Evolutionary conservation across 805 yeast species (phyloP).

Genomic region (Cyberlindnera samutprakarnensis): DNA sequence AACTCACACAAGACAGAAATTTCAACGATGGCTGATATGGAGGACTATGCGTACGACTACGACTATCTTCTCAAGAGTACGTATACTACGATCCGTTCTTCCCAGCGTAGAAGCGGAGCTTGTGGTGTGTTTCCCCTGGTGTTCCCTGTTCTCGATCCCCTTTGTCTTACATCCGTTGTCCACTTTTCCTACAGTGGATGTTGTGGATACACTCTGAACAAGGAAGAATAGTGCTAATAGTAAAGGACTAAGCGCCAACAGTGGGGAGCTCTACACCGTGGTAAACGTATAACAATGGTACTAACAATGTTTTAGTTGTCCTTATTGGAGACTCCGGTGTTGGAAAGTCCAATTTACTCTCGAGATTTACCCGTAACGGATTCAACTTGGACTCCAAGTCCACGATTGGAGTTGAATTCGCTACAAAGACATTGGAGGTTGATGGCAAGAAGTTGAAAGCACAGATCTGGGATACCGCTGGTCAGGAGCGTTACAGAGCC

Average conservation of each 20-base stretch:
- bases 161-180: not conserved
- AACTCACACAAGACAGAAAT: no score
- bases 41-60: conserved; percentile 74
- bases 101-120: no score
- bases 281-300: no score
- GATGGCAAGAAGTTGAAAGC: conserved; percentile 82
- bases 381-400: conserved; percentile 90
- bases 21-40: conserved; percentile 29
- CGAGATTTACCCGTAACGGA: conserved; percentile 93
- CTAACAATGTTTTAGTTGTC: no score
- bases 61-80: conserved; percentile 81
- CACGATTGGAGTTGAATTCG: conserved; percentile 97
- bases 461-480: conserved; percentile 98
- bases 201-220: no score
- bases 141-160: no score
- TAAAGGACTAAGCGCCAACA: no score
- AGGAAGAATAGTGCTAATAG: no score
- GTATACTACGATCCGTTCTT: no score
- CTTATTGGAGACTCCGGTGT: conserved; percentile 97
- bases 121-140: no score
- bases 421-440: conserved; percentile 87
- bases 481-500: conserved; percentile 97
- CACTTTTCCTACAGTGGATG: no score
- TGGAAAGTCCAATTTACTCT: conserved; percentile 88
- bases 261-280: no score